Evolutionary conservation across 352 stramenopile genomes (phyloP).

Genomic region (Phytophthora macrochlamydospora): DNA sequence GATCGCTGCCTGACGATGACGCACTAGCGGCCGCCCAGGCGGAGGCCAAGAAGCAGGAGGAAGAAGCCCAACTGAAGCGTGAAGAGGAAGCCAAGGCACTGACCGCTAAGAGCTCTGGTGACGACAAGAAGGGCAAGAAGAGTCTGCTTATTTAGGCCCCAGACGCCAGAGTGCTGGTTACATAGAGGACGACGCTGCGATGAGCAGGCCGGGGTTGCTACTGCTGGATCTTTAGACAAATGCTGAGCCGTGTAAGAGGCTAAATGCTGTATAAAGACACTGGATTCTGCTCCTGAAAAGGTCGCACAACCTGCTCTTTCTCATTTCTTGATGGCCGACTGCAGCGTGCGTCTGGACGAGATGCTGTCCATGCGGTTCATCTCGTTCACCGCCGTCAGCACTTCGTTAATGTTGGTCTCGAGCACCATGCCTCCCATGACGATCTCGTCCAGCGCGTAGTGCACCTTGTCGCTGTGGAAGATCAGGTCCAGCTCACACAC

Average conservation of each 20-base stretch:
- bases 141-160: constrained; percentile 67
- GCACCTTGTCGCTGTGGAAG: constrained; percentile 98
- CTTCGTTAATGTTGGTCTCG: constrained; percentile 99
- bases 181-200: constrained; percentile 22
- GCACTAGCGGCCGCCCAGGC: constrained; percentile 35
- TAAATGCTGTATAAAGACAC: constrained; percentile 3
- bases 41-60: constrained; percentile 42
- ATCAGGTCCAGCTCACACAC: constrained; percentile 99
- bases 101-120: constrained; percentile 23
- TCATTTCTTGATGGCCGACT: constrained; percentile 75
- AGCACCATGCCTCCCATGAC: constrained; percentile 99
- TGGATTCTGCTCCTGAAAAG: background rate
- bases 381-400: constrained; percentile 97
- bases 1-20: constrained; percentile 60
- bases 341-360: constrained; percentile 79
- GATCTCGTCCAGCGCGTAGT: constrained; percentile 99
- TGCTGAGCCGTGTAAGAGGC: background rate
- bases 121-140: constrained; percentile 56
- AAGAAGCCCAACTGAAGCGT: constrained; percentile 34
- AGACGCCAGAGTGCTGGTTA: background rate
- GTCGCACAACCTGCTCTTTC: background rate
- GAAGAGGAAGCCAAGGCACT: constrained; percentile 56
- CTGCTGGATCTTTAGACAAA: background rate
- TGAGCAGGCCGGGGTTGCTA: background rate
- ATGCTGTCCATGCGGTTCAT: constrained; percentile 94